These are phyloP conservation scores for Umbellularia californica DNA, from an alignment of 164 flowering plant genomes.

Conservation along the genomic window DNA sequence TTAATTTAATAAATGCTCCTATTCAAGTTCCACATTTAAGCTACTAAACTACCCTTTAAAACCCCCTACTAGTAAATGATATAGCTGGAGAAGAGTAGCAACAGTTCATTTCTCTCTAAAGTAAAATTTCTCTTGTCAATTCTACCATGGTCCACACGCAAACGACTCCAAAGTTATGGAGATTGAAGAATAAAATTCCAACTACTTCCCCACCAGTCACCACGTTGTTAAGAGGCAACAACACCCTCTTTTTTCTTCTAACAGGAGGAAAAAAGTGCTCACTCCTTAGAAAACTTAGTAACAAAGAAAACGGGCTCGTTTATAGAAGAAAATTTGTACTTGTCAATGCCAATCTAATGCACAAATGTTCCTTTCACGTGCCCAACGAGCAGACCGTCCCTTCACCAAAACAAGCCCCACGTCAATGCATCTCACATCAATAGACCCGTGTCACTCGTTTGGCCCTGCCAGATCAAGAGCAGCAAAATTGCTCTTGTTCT, in stretches of 20 bases:
- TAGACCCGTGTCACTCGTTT: background rate
- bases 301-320: background rate
- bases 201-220: constrained; percentile 3
- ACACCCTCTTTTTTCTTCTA: background rate
- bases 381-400: constrained; percentile 13
- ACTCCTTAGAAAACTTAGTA: background rate
- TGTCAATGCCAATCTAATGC: background rate
- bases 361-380: constrained; percentile 8
- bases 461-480: too few relatives aligned
- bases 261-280: background rate
- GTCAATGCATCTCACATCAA: background rate
- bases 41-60: too few relatives aligned
- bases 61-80: too few relatives aligned
- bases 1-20: too few relatives aligned
- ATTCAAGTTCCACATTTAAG: too few relatives aligned
- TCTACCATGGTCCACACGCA: constrained; percentile 2
- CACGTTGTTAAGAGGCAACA: background rate
- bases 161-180: background rate
- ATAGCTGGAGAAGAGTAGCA: too few relatives aligned
- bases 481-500: too few relatives aligned
- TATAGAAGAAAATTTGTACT: background rate
- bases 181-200: background rate
- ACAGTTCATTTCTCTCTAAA: too few relatives aligned
- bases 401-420: constrained; percentile 11
- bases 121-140: too few relatives aligned